Base-by-base conservation (phyloP, 345 rosid genomes). In the Brassica carinata region DNA sequence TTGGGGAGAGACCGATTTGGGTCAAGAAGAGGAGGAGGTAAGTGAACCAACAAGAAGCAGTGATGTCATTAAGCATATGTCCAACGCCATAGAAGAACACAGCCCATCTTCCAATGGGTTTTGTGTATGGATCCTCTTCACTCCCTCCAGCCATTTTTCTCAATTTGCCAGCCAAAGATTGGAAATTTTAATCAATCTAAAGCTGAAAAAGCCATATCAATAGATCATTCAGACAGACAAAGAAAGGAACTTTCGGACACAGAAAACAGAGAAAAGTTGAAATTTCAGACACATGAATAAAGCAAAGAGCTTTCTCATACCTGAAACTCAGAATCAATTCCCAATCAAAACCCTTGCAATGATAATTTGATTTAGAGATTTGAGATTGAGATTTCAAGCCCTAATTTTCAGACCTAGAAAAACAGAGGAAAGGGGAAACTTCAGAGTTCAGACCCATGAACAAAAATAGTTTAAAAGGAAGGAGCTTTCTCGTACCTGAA, bases 11-110 rank as follows among this genome's bases (percentile, higher is more conserved):
- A 69, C 99, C 99, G 1, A 91, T 95, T 64, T 93, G 92, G 3
- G 97, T 90, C 82, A 95, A 81, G 87, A 95, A 93, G 23, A 91
- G 43, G 65, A 95, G 87, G 80, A 93, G 96, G 86, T 95, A 93
- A 67, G 98, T 95, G 86, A 95, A 95, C 99, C 99, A 95, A 76
- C 98, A 93, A 58, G 99, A 87, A 83, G 99, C 87, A 76, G 99
- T 91, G 80, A 95, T 90, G 86, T 95, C 98, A 83, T 95, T 95
- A 11, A 95, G 97, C 97, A 95, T 91, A 78, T 95, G 99, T 3
- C 99, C 98, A 9, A 89, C 86, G 19, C 98, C 99, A 86, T 93
- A 95, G 77, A 65, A 95, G 80, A 91, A 85, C 34, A 93, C 91
- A 40, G 93, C 80, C 85, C 64, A 77, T 85, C 99, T 92, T 80